Evolutionary conservation across 371 early-diverging fungal species (phyloP).

Genomic region (Mucor mucedo): DNA sequence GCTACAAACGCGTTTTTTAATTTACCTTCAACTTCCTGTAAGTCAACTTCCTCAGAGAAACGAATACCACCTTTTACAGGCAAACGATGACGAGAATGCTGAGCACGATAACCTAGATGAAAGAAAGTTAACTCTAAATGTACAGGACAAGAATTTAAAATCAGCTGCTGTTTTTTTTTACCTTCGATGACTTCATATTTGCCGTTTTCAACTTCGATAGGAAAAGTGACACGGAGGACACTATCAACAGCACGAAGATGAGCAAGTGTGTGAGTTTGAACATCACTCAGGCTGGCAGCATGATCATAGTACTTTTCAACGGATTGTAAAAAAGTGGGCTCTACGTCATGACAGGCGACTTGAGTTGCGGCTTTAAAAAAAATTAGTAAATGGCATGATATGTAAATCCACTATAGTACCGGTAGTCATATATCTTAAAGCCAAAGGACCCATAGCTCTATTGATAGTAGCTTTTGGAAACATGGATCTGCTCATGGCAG

Average conservation of each 20-base stretch:
- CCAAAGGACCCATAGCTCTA: slow-evolving; percentile 21
- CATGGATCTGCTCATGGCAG: slow-evolving; percentile 14
- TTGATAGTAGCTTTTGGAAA: slow-evolving; percentile 20
- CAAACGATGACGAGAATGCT: slow-evolving; percentile 87
- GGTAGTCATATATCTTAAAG: slow-evolving; percentile 32
- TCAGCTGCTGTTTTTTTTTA: slow-evolving; percentile 8
- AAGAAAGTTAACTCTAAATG: too few species aligned
- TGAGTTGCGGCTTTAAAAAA: slow-evolving; percentile 57
- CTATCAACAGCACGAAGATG: slow-evolving; percentile 84
- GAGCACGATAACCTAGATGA: slow-evolving; percentile 79
- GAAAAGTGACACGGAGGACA: slow-evolving; percentile 84
- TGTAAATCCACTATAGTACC: slow-evolving; percentile 16
- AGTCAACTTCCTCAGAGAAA: slow-evolving; percentile 80
- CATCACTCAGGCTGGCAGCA: slow-evolving; percentile 76
- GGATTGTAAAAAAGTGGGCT: slow-evolving; percentile 80
- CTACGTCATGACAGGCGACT: slow-evolving; percentile 69
- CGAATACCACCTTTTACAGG: slow-evolving; percentile 91
- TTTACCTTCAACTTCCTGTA: slow-evolving; percentile 83
- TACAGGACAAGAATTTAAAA: too few species aligned
- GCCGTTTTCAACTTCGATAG: slow-evolving; percentile 79
- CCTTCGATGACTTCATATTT: slow-evolving; percentile 76
- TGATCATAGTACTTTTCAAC: slow-evolving; percentile 82
- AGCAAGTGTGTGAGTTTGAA: slow-evolving; percentile 68
- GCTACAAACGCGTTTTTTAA: slow-evolving; percentile 4
- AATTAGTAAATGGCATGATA: neutral